phyloP scores from a whole-genome alignment of 495 filamentous ascomycete genomes.

The Penicillium dipodomyicola region DNA sequence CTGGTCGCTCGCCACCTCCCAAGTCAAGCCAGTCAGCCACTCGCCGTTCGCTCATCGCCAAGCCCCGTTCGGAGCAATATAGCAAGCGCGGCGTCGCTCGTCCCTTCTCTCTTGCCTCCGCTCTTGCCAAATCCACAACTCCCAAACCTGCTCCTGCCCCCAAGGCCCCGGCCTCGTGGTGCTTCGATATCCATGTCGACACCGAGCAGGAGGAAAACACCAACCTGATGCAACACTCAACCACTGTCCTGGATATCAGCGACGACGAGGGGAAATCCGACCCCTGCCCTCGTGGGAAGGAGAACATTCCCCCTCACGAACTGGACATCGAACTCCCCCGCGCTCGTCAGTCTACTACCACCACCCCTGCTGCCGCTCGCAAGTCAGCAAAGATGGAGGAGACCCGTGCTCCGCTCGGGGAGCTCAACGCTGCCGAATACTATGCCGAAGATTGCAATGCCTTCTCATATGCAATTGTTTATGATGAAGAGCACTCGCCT shows the following conservation, averaged over 20 bases:
- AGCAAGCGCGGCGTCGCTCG: conserved; percentile 37
- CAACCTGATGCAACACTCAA: conserved; percentile 87
- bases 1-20: conserved; percentile 41
- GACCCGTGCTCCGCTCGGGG: conserved; percentile 64
- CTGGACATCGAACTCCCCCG: conserved; percentile 34
- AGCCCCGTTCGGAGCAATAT: conserved; percentile 54
- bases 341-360: conserved; percentile 18
- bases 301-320: conserved; percentile 71
- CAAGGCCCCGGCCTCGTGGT: conserved; percentile 66
- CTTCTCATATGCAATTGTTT: conserved; percentile 55
- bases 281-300: conserved; percentile 69
- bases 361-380: conserved; percentile 25
- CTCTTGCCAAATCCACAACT: conserved; percentile 50
- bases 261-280: conserved; percentile 50
- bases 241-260: conserved; percentile 78
- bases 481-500: conserved; percentile 45
- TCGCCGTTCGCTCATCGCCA: conserved; percentile 40
- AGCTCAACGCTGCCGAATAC: conserved; percentile 70
- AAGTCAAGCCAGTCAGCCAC: conserved; percentile 36
- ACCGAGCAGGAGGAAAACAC: conserved; percentile 82
- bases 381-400: conserved; percentile 47
- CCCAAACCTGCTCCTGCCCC: conserved; percentile 30
- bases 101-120: conserved; percentile 78
- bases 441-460: conserved; percentile 67
- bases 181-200: conserved; percentile 95